These are phyloP conservation scores for Boletellus sp. DNA, from an alignment of 768 basidiomycete genomes.

Conservation along the genomic window DNA sequence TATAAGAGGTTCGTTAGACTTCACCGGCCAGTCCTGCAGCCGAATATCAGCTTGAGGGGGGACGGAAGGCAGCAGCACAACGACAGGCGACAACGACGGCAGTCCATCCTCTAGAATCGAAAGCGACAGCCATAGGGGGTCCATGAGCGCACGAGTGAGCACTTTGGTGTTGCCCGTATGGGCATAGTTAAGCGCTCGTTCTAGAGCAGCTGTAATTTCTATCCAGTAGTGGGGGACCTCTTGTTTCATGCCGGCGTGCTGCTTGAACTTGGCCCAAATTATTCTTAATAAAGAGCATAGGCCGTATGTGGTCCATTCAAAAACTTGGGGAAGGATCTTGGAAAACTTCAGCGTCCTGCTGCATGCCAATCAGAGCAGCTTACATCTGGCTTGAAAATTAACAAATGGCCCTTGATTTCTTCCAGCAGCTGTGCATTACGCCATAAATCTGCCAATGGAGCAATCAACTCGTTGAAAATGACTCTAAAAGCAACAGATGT, in stretches of 20 bases:
- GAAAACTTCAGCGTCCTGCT: too few relatives aligned
- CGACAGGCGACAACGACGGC: neutral
- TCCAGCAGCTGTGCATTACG: neutral
- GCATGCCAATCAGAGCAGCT: neutral
- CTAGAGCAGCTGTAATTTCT: neutral
- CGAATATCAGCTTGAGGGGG: neutral
- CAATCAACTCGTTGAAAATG: neutral
- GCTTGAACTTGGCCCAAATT: neutral
- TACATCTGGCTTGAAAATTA: neutral
- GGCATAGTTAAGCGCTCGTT: neutral
- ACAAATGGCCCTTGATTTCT: neutral
- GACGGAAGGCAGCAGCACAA: neutral
- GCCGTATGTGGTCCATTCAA: neutral
- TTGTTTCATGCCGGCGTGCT: neutral
- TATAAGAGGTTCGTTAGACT: neutral
- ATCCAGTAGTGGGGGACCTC: neutral
- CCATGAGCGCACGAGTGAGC: neutral
- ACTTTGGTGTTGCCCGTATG: neutral
- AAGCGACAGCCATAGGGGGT: neutral
- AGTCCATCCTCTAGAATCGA: neutral
- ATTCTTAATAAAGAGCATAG: neutral
- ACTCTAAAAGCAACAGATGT: too few relatives aligned
- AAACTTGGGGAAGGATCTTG: neutral
- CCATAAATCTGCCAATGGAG: neutral
- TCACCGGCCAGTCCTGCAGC: neutral